A percentile compares a stretch with the other conserved stretches of the same genome.
Evolutionary conservation across 805 yeast genomes (phyloP).

Genomic region (Saturnispora sanitii): DNA sequence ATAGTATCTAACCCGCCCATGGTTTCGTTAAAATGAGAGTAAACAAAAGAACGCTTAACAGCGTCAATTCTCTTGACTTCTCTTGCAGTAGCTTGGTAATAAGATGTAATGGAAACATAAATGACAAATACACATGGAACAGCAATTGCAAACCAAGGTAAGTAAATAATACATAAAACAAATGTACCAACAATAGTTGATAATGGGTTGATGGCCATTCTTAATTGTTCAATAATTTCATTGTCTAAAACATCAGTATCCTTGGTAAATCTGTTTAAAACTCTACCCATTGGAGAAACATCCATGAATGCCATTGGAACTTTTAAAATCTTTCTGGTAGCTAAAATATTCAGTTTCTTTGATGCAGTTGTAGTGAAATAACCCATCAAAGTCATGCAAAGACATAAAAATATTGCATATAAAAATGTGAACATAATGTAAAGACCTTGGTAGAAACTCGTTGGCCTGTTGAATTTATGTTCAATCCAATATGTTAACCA

Average conservation of each 20-base stretch:
- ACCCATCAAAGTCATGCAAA: conserved; percentile 38
- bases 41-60: conserved; percentile 57
- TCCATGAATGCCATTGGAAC: conserved; percentile 82
- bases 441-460: conserved; percentile 63
- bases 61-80: conserved; percentile 73
- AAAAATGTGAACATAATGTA: conserved; percentile 53
- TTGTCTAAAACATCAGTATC: conserved; percentile 81
- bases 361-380: conserved; percentile 45
- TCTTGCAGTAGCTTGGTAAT: conserved; percentile 62
- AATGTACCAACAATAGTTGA: conserved; percentile 52
- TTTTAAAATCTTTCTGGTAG: conserved; percentile 44
- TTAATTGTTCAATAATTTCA: conserved; percentile 60
- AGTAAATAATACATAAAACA: conserved; percentile 54
- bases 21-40: conserved; percentile 60
- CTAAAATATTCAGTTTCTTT: conserved; percentile 41
- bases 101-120: conserved; percentile 40
- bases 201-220: conserved; percentile 47
- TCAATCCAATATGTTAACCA: conserved; percentile 83
- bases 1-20: conserved; percentile 58
- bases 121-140: conserved; percentile 41
- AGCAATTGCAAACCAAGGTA: conserved; percentile 70
- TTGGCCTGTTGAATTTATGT: conserved; percentile 37
- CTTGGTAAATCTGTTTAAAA: conserved; percentile 76
- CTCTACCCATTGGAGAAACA: conserved; percentile 80
- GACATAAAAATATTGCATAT: conserved; percentile 33